Conservation (phyloP, 352 stramenopile species). For the Globisporangium cederbergense region DNA sequence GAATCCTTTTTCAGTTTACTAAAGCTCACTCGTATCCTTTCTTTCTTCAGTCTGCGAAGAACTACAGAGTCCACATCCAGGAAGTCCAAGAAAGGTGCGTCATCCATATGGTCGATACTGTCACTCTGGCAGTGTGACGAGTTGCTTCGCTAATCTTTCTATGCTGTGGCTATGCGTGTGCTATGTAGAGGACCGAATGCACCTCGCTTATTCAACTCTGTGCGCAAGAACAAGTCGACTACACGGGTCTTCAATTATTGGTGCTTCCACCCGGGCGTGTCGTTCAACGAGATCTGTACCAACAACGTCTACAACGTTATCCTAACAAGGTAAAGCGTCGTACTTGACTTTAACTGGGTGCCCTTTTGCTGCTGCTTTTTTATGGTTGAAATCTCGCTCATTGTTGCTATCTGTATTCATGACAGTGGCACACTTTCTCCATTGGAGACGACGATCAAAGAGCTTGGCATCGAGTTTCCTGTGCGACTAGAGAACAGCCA, state of each 20-base stretch:
- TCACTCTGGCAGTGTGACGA: too few relatives aligned
- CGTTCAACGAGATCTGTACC: constrained; percentile 93
- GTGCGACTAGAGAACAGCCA: constrained; percentile 97
- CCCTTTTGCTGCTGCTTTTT: not conserved
- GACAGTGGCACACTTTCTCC: constrained; percentile 96
- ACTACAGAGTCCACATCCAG: constrained; percentile 90
- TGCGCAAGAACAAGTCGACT: constrained; percentile 47
- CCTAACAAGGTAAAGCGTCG: constrained; percentile 56
- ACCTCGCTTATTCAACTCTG: constrained; percentile 45
- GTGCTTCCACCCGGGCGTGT: constrained; percentile 97
- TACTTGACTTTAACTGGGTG: not conserved
- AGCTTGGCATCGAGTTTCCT: constrained; percentile 96
- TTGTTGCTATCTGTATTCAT: not conserved
- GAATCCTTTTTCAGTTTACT: not conserved
- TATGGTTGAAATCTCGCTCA: not conserved
- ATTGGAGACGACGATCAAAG: constrained; percentile 93
- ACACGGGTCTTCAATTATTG: constrained; percentile 96
- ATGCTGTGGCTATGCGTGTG: constrained; percentile 8
- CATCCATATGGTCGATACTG: not conserved
- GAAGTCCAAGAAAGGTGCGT: constrained; percentile 72
- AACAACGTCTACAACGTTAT: constrained; percentile 91
- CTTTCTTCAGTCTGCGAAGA: constrained; percentile 46
- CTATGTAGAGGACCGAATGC: constrained; percentile 26
- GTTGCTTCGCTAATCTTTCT: constrained; percentile 26
- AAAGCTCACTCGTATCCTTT: not conserved